Base-by-base conservation (phyloP, 129 eudicot species). In the Centella asiatica region DNA sequence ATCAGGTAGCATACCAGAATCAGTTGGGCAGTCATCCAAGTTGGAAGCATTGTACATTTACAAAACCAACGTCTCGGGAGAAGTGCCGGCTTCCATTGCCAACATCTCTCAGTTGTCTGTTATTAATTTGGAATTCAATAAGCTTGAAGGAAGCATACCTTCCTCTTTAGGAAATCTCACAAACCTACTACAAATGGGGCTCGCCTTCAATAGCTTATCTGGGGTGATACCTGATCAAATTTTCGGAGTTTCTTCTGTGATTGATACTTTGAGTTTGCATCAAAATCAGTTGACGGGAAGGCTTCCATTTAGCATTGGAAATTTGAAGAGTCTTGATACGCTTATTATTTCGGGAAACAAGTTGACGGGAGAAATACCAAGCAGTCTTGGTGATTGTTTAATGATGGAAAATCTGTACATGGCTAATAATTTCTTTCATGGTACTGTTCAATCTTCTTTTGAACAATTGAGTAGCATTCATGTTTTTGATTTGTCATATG, bases 91-190 rank as follows among this genome's bases (percentile, higher is more conserved):
- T 8, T 50, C 56, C 11, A 18, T 50, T n/a, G 56, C 27, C 27
- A 50, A 50, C 56, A 20, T 50, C 11, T 19, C 56, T 50, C 25
- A 14, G 2, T 12, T 50, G 27, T 1, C 22, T 50, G 1, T 20
- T 14, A 1, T 50, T 50, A 1, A 2, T 1, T 4, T 50, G 28
- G 26, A 1, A 50, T 1, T 2, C 1, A 50, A 50, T 23, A 50
- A 4, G 56, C 24, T 50, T 6, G 56, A 50, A 14, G 56, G 56
- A 50, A 50, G 56, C 25, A 50, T 50, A 50, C 56, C 56, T n/a
- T 5, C 5, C 19, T 2, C 28, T 4, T 8, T 50, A 4, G 28
- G 56, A 0, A 50, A 50, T 20, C 4, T 18, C 56, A 50, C 56
- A 23, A n/a, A 20, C 20, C 28, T 50, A 20, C 56, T 13, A 50